phyloP scores from a whole-genome alignment of 1,284 basidiomycete species.

The Sparassis latifolia region DNA sequence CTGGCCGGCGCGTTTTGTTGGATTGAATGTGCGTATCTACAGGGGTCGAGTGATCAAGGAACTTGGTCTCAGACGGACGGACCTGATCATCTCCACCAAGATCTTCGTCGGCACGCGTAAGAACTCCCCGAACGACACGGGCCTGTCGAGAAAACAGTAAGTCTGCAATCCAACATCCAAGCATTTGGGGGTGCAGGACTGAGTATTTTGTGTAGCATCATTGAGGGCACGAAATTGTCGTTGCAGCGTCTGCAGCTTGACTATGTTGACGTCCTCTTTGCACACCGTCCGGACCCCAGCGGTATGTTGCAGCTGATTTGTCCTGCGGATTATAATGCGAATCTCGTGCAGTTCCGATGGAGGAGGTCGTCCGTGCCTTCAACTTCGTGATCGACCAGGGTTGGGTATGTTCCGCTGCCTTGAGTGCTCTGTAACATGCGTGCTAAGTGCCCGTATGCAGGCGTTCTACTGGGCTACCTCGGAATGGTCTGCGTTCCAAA shows the following conservation, averaged over 20 bases:
- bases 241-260: conserved; percentile 67
- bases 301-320: conserved; percentile 24
- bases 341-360: conserved; percentile 44
- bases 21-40: neutral
- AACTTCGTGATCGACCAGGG: conserved; percentile 63
- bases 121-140: conserved; percentile 52
- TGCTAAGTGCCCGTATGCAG: conserved; percentile 18
- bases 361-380: conserved; percentile 71
- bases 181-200: neutral
- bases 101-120: conserved; percentile 45
- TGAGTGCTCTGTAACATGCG: too few species aligned
- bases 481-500: conserved; percentile 73
- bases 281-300: conserved; percentile 48
- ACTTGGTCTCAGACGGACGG: conserved; percentile 62
- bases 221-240: conserved; percentile 70
- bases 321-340: neutral
- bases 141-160: conserved; percentile 69
- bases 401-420: conserved; percentile 33
- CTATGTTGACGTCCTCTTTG: conserved; percentile 74
- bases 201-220: conserved; percentile 38
- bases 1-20: neutral
- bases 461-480: conserved; percentile 74
- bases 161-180: conserved; percentile 20
- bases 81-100: conserved; percentile 72
- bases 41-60: conserved; percentile 80